Evolutionary conservation across 2,329 filamentous ascomycete species (phyloP), one percentile per base, ranked within the genome.

Genomic region (Colletotrichum siamense): DNA sequence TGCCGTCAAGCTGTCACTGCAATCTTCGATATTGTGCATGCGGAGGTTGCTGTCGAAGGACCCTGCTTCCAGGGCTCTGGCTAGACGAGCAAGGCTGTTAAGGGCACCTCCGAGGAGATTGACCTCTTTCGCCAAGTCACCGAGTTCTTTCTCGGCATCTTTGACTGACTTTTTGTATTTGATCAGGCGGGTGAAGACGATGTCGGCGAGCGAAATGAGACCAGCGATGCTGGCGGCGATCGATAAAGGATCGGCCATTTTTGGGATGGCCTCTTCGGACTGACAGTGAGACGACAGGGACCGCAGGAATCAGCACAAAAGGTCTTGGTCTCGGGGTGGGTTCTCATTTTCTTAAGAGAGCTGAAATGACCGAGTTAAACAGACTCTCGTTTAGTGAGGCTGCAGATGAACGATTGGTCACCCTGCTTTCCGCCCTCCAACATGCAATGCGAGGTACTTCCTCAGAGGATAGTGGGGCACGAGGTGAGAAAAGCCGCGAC

Each of bases 181-280:
- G 16, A 59, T 8, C 8, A 71, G 26, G 7, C 72, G 72, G 1
- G 7, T 16, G 28, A 61, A 74, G 3, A 74, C 24, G 6, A 71
- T n/a, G 8, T 74, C 72, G 6, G 72, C 67, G 6, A 74, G 44
- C 1, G 66, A 36, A 4, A 71, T 28, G 5, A 74, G 57, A 1
- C 72, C 72, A 9, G 67, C 67, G 9, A 74, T 74, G 15, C 72
- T 74, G 15, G 72, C 66, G 34, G 72, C 61, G 18, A 74, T 71
- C 8, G 39, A 65, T 15, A 74, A 26, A 2, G 72, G 72, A 24
- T 74, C 66, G 0, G 71, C n/a, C 71, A 69, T 36, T 0, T 1
- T 36, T 8, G 13, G 13, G 13, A 36, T 3, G 34, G 34, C 12
- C 32, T 34, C n/a, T n/a, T n/a, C n/a, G n/a, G n/a, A n/a, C n/a